These are phyloP conservation scores for Rhodotorula sp. DNA, from an alignment of 1,284 basidiomycete genomes.

Conservation along the genomic window DNA sequence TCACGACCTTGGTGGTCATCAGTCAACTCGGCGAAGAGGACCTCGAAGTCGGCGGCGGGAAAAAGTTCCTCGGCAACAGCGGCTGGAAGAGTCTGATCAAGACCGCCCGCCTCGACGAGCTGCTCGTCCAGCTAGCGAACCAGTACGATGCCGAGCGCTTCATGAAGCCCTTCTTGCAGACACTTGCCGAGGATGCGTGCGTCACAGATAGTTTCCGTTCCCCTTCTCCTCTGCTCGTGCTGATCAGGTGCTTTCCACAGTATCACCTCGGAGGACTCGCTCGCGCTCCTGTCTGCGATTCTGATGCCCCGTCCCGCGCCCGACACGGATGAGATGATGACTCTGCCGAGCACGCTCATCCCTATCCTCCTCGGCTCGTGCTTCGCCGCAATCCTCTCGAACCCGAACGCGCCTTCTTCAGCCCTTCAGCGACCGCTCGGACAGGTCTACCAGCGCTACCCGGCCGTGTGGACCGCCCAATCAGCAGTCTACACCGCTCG, in stretches of 20 bases:
- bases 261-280: slow-evolving; percentile 20
- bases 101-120: slow-evolving; percentile 33
- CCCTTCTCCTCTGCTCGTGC: neutral
- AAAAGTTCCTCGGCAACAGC: slow-evolving; percentile 36
- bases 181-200: slow-evolving; percentile 31
- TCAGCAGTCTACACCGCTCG: slow-evolving; percentile 9
- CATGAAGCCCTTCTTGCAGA: slow-evolving; percentile 38
- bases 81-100: slow-evolving; percentile 37
- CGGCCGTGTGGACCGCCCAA: slow-evolving; percentile 26
- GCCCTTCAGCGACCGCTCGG: slow-evolving; percentile 28
- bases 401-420: slow-evolving; percentile 9
- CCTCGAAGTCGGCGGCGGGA: slow-evolving; percentile 26
- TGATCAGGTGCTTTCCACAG: neutral
- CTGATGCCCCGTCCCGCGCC: slow-evolving; percentile 23
- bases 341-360: slow-evolving; percentile 26
- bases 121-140: slow-evolving; percentile 33
- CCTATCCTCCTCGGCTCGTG: slow-evolving; percentile 19
- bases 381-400: slow-evolving; percentile 15
- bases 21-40: slow-evolving; percentile 33
- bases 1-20: slow-evolving; percentile 62
- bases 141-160: slow-evolving; percentile 38
- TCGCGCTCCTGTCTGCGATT: slow-evolving; percentile 22
- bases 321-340: slow-evolving; percentile 8
- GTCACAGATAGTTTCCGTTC: neutral
- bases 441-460: slow-evolving; percentile 40